A percentile compares a stretch with the other conserved stretches of the same genome.
phyloP scores from a whole-genome alignment of 2,329 filamentous ascomycete genomes.

The Pseudogymnoascus sp. region DNA sequence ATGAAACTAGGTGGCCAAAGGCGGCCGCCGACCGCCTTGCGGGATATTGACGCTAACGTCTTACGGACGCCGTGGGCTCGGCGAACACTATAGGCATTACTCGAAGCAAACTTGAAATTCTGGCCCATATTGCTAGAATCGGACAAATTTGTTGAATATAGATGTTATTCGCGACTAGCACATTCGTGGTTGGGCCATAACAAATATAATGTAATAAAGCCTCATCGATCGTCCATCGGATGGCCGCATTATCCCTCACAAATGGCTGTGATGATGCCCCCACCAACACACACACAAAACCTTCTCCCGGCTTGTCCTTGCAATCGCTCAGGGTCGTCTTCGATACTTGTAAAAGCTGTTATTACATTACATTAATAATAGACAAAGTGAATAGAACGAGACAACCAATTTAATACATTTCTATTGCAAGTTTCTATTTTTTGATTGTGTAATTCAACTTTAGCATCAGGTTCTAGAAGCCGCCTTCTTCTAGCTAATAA shows the following conservation, averaged over 20 bases:
- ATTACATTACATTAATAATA: no score
- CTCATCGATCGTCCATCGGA: no score
- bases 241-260: no score
- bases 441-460: background rate
- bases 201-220: no score
- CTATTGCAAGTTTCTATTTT: background rate
- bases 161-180: no score
- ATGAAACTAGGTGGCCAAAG: background rate
- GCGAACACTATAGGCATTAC: background rate
- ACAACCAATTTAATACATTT: background rate
- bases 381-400: no score
- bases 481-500: background rate
- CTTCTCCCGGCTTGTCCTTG: no score
- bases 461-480: background rate
- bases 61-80: background rate
- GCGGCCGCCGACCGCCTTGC: background rate
- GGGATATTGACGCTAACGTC: background rate
- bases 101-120: background rate
- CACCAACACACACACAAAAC: no score
- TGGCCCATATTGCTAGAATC: background rate
- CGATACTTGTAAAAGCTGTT: no score
- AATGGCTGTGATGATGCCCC: no score
- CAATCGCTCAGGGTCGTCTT: no score
- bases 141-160: background rate
- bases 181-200: no score